phyloP scores from a whole-genome alignment of 1,284 basidiomycete genomes.

The Schizophyllum commune region DNA sequence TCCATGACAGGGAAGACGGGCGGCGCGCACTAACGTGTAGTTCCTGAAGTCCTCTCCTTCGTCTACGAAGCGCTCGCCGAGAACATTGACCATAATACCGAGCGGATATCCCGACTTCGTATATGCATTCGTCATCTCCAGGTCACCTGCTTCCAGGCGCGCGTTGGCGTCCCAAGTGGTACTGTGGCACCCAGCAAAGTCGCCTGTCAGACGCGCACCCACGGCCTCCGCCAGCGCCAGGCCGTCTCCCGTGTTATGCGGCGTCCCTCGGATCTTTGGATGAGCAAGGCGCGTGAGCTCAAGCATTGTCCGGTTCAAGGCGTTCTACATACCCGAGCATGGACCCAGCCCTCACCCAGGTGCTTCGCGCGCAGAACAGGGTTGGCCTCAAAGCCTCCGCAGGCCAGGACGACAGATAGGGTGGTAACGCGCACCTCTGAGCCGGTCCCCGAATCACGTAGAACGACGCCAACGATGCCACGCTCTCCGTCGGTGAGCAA shows the following conservation, averaged over 20 bases:
- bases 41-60: conserved; percentile 41
- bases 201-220: conserved; percentile 49
- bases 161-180: conserved; percentile 68
- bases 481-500: conserved; percentile 27
- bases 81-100: conserved; percentile 56
- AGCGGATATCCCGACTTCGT: conserved; percentile 68
- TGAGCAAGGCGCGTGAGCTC: not conserved
- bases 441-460: conserved; percentile 16
- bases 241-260: conserved; percentile 60
- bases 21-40: too few species aligned
- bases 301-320: not conserved
- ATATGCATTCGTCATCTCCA: conserved; percentile 55
- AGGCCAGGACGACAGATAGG: conserved; percentile 47
- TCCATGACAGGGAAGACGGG: too few species aligned
- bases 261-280: conserved; percentile 55
- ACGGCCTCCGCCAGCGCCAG: conserved; percentile 40
- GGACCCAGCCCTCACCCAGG: conserved; percentile 48
- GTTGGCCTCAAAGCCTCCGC: conserved; percentile 60
- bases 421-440: conserved; percentile 10
- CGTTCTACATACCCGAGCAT: conserved; percentile 38
- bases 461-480: conserved; percentile 36
- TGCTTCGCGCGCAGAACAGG: conserved; percentile 39
- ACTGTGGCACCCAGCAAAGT: conserved; percentile 60
- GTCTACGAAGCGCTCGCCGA: conserved; percentile 55
- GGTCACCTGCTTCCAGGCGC: conserved; percentile 38